A percentile compares a stretch with the other conserved stretches of the same genome.
These are phyloP conservation scores for Paulownia fortunei DNA, from an alignment of 257 asterid genomes.

Conservation along the genomic window DNA sequence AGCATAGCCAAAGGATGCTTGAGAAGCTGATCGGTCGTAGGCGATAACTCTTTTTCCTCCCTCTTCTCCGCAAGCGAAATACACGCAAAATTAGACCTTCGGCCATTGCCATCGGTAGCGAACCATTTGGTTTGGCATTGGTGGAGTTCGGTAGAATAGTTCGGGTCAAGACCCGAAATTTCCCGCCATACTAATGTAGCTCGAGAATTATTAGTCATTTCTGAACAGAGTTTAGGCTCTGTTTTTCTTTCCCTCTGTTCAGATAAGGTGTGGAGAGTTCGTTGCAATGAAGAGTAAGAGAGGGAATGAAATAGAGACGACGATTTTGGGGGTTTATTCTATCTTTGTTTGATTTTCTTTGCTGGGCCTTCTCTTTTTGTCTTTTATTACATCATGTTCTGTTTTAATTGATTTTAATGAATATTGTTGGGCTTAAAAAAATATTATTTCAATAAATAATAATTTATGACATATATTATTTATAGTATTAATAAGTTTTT, in stretches of 20 bases:
- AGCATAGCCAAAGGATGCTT: conserved; percentile 77
- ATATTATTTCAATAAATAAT: too few relatives aligned
- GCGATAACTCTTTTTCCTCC: conserved; percentile 56
- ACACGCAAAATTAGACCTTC: conserved; percentile 62
- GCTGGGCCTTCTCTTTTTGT: neutral
- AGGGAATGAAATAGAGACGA: neutral
- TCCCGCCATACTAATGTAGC: conserved; percentile 58
- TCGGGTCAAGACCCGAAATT: conserved; percentile 63
- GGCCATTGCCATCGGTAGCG: conserved; percentile 22
- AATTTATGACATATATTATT: too few relatives aligned
- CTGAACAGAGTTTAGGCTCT: neutral
- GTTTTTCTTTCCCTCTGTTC: conserved; percentile 16
- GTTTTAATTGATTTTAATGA: too few relatives aligned
- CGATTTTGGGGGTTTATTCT: conserved; percentile 18
- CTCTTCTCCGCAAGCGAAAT: conserved; percentile 63
- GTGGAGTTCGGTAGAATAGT: conserved; percentile 30
- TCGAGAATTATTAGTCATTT: conserved; percentile 47
- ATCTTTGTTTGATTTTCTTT: neutral
- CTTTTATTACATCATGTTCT: too few relatives aligned
- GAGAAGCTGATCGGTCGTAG: conserved; percentile 68
- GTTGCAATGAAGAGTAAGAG: conserved; percentile 12
- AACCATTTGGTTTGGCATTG: conserved; percentile 37
- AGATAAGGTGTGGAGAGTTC: conserved; percentile 42
- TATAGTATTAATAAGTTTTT: too few relatives aligned
- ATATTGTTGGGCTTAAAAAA: too few relatives aligned